These are phyloP conservation scores for Gardenia jasminoides DNA, from an alignment of 257 asterid species.

Conservation along the genomic window DNA sequence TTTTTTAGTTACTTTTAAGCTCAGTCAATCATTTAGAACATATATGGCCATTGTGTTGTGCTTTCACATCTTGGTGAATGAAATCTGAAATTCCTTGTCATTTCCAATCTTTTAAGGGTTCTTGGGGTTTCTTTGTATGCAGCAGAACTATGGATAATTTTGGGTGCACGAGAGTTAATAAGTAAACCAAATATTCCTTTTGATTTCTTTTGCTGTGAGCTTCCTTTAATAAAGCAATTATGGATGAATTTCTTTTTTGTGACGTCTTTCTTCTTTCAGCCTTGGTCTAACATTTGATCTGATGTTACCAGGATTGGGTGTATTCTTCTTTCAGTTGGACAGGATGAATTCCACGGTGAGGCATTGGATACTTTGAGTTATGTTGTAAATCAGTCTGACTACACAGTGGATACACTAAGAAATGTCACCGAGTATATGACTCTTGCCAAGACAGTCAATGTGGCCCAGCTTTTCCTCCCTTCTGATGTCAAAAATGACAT, in stretches of 20 bases:
- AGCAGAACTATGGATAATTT: not conserved
- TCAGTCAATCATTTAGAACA: not conserved
- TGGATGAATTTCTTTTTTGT: not conserved
- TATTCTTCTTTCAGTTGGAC: slow-evolving; percentile 90
- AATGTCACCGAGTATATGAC: slow-evolving; percentile 75
- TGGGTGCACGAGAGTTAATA: not conserved
- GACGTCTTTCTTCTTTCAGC: not conserved
- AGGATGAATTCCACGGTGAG: slow-evolving; percentile 73
- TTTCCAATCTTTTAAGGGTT: not conserved
- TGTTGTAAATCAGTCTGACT: slow-evolving; percentile 94
- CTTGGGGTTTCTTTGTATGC: not conserved
- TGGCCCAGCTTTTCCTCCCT: slow-evolving; percentile 88
- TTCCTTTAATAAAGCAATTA: not conserved
- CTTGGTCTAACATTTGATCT: slow-evolving; percentile 15
- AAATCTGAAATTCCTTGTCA: not conserved
- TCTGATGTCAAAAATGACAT: slow-evolving; percentile 69
- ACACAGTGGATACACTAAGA: slow-evolving; percentile 77
- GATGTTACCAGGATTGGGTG: slow-evolving; percentile 71
- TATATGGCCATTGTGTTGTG: not conserved
- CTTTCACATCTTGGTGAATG: not conserved
- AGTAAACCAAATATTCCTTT: not conserved
- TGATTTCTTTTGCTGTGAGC: not conserved
- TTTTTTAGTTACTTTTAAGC: not conserved
- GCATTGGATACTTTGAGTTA: slow-evolving; percentile 66
- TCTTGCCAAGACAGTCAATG: slow-evolving; percentile 78